phyloP scores from a whole-genome alignment of 495 filamentous ascomycete genomes.

The Astrothelium macrocarpum region DNA sequence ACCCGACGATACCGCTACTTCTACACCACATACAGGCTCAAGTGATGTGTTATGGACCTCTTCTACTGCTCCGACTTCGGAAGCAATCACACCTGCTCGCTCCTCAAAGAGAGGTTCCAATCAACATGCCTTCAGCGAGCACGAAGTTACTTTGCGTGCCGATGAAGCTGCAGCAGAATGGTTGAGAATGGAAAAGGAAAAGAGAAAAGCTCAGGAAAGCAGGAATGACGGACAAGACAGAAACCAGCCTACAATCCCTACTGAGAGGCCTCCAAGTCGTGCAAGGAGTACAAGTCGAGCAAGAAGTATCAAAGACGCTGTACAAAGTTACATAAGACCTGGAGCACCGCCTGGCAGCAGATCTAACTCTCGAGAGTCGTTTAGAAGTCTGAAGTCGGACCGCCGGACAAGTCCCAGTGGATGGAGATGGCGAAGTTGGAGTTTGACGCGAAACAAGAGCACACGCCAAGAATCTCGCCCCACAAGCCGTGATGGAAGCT shows the following conservation, averaged over 20 bases:
- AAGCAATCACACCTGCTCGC: conserved; percentile 23
- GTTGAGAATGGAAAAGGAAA: conserved; percentile 28
- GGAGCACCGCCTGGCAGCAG: conserved; percentile 12
- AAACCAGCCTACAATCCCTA: background rate
- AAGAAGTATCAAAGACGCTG: conserved; percentile 8
- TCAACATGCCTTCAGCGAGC: conserved; percentile 8
- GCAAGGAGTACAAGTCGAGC: conserved; percentile 1
- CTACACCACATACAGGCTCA: conserved; percentile 27
- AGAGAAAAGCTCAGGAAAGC: conserved; percentile 18
- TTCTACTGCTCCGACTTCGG: conserved; percentile 33
- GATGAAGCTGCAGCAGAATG: conserved; percentile 25
- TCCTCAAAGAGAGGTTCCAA: conserved; percentile 30
- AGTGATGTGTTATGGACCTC: conserved; percentile 22
- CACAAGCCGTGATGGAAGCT: conserved; percentile 17
- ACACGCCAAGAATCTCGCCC: conserved; percentile 14
- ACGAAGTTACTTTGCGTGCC: conserved; percentile 18
- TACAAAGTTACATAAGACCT: background rate
- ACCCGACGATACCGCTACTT: conserved; percentile 20
- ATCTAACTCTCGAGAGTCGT: conserved; percentile 15
- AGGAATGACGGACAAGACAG: conserved; percentile 9
- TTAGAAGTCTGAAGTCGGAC: conserved; percentile 6
- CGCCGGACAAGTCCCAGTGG: conserved; percentile 12
- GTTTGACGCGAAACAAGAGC: conserved; percentile 21
- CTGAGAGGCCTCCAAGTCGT: background rate
- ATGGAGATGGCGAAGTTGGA: conserved; percentile 25